These are phyloP conservation scores for Friedmanniomyces endolithicus DNA, from an alignment of 495 filamentous ascomycete genomes.

Conservation along the genomic window DNA sequence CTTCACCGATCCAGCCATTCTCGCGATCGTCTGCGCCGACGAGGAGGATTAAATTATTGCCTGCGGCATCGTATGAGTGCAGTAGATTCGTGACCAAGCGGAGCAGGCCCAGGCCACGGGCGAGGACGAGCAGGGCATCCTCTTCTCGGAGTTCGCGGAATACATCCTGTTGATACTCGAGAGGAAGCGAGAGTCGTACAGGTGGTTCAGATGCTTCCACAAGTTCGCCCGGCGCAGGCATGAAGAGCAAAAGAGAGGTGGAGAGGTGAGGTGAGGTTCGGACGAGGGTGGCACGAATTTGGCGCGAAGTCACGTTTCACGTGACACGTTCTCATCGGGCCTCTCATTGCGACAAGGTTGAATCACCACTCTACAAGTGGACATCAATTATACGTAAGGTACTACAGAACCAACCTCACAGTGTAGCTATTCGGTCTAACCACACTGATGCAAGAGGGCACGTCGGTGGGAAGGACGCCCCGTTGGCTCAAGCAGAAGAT, in stretches of 20 bases:
- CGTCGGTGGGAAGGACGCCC: too few relatives aligned
- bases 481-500: too few relatives aligned
- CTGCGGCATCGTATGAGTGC: constrained; percentile 91
- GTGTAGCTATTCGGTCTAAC: too few relatives aligned
- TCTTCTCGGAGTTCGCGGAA: constrained; percentile 80
- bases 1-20: constrained; percentile 48
- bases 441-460: too few relatives aligned
- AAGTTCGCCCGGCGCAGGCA: neutral
- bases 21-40: constrained; percentile 88
- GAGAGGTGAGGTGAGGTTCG: neutral
- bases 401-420: too few relatives aligned
- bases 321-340: too few relatives aligned
- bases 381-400: too few relatives aligned
- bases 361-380: too few relatives aligned
- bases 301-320: too few relatives aligned
- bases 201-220: constrained; percentile 28
- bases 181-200: constrained; percentile 84
- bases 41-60: constrained; percentile 80
- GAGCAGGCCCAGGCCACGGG: constrained; percentile 81
- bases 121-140: constrained; percentile 86
- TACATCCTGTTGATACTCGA: constrained; percentile 63
- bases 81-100: constrained; percentile 85
- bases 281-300: too few relatives aligned
- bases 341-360: too few relatives aligned
- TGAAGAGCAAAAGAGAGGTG: neutral